Percentiles rank a stretch among this genome's conserved stretches.
phyloP scores from a whole-genome alignment of 192 early-diverging fungal genomes.

The Entomortierella parvispora region DNA sequence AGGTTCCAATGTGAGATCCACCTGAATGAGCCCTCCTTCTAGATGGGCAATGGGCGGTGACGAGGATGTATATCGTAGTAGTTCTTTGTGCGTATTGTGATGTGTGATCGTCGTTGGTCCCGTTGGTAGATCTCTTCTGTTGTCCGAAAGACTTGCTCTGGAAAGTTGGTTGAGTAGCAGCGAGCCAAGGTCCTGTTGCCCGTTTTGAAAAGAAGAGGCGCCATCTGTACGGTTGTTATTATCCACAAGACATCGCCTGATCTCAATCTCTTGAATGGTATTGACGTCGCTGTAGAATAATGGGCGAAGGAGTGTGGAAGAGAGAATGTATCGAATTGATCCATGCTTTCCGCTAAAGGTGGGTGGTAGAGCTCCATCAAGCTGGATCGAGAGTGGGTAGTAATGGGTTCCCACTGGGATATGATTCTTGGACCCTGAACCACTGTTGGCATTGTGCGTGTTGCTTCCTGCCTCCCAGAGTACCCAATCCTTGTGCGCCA shows the following conservation, averaged over 20 bases:
- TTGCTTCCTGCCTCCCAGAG: constrained; percentile 45
- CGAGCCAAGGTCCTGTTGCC: constrained; percentile 25
- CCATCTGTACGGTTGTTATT: neutral
- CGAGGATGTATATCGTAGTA: constrained; percentile 36
- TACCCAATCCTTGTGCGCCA: constrained; percentile 51
- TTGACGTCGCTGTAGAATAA: constrained; percentile 55
- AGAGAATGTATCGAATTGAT: constrained; percentile 56
- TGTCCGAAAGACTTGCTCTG: constrained; percentile 9
- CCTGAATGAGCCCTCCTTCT: constrained; percentile 30
- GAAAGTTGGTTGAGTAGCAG: constrained; percentile 31
- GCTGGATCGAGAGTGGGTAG: constrained; percentile 46
- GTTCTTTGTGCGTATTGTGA: constrained; percentile 48
- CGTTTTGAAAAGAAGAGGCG: neutral
- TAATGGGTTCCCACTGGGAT: constrained; percentile 48
- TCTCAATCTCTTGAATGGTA: constrained; percentile 49
- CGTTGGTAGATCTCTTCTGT: neutral
- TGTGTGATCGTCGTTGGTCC: constrained; percentile 40
- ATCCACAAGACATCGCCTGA: constrained; percentile 56
- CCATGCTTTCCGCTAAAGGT: constrained; percentile 59
- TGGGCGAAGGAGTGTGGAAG: constrained; percentile 49
- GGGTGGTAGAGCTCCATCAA: constrained; percentile 52
- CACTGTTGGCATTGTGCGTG: constrained; percentile 6
- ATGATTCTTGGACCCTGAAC: constrained; percentile 39
- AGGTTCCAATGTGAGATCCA: constrained; percentile 42
- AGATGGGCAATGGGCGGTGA: constrained; percentile 44